phyloP scores from a whole-genome alignment of 2,329 filamentous ascomycete species.

The Herpotrichia juniperi region DNA sequence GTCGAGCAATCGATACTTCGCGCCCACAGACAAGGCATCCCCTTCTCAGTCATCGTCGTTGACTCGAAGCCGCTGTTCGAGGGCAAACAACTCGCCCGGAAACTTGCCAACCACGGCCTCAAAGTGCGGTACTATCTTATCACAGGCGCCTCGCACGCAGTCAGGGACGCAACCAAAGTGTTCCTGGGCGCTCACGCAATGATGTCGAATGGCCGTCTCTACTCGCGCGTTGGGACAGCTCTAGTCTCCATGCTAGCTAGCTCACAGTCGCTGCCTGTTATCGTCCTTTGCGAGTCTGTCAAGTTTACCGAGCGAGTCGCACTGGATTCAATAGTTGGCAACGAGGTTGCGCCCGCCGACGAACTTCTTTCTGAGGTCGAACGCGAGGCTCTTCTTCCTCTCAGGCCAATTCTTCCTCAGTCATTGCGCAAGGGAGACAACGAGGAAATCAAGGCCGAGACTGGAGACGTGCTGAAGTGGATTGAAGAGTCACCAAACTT shows the following conservation, averaged over 20 bases:
- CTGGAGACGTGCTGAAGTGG: conserved; percentile 44
- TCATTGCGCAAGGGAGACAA: conserved; percentile 26
- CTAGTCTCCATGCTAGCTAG: conserved; percentile 84
- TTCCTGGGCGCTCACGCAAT: conserved; percentile 88
- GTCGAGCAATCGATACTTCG: conserved; percentile 81
- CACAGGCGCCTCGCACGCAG: conserved; percentile 75
- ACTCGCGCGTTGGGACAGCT: conserved; percentile 85
- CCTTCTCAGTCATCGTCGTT: conserved; percentile 83
- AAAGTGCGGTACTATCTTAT: conserved; percentile 82
- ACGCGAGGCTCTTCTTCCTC: conserved; percentile 35
- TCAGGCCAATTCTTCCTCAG: conserved; percentile 32
- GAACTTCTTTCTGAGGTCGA: conserved; percentile 58
- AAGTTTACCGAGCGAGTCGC: conserved; percentile 93
- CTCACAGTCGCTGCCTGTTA: conserved; percentile 76
- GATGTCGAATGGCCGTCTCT: conserved; percentile 92
- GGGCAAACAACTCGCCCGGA: conserved; percentile 73
- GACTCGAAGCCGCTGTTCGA: conserved; percentile 77
- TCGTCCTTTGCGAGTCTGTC: conserved; percentile 91
- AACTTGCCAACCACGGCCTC: conserved; percentile 72
- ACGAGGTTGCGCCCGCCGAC: conserved; percentile 84
- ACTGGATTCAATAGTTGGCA: conserved; percentile 90
- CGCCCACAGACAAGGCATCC: conserved; percentile 71
- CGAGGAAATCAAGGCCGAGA: conserved; percentile 25
- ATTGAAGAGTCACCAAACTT: conserved; percentile 49
- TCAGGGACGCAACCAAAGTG: conserved; percentile 74